A percentile compares a stretch with the other conserved stretches of the same genome.
Conservation (phyloP, 495 filamentous ascomycete species). For the Aspergillus carlsbadensis region DNA sequence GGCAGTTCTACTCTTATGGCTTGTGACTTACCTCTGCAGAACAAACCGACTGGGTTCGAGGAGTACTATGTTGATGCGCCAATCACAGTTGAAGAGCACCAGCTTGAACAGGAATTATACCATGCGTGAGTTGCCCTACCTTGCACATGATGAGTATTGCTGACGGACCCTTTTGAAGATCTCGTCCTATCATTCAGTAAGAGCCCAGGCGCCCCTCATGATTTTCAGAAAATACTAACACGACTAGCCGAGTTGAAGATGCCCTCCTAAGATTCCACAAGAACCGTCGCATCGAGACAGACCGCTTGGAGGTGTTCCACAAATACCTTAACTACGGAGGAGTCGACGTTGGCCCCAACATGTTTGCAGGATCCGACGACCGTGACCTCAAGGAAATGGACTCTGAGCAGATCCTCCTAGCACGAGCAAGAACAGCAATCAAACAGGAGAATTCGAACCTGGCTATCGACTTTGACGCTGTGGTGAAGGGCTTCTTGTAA, state of each 20-base stretch:
- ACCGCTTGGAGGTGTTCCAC: conserved; percentile 64
- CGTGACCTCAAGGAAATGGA: conserved; percentile 55
- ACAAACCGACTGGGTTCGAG: conserved; percentile 60
- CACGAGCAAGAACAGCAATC: conserved; percentile 31
- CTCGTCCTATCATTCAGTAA: conserved; percentile 42
- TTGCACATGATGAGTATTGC: conserved; percentile 10
- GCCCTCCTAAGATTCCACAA: conserved; percentile 79
- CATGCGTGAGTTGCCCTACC: conserved; percentile 36
- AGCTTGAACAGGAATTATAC: conserved; percentile 62
- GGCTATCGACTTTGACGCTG: conserved; percentile 75
- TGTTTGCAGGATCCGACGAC: conserved; percentile 62
- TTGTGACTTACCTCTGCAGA: conserved; percentile 27
- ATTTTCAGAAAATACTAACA: conserved; percentile 3
- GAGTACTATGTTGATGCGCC: conserved; percentile 78
- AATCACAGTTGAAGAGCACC: conserved; percentile 63
- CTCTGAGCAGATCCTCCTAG: conserved; percentile 59
- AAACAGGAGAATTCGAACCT: conserved; percentile 44
- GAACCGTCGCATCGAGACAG: conserved; percentile 67
- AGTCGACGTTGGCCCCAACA: conserved; percentile 62
- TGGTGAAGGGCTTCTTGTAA: conserved; percentile 78
- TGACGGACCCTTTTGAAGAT: conserved; percentile 30
- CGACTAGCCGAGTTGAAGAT: conserved; percentile 74
- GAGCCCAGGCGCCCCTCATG: not conserved
- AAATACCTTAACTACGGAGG: conserved; percentile 86
- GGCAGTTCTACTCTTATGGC: not conserved